These are phyloP conservation scores for Phytopythium vexans DNA, from an alignment of 352 stramenopile genomes.

Conservation along the genomic window DNA sequence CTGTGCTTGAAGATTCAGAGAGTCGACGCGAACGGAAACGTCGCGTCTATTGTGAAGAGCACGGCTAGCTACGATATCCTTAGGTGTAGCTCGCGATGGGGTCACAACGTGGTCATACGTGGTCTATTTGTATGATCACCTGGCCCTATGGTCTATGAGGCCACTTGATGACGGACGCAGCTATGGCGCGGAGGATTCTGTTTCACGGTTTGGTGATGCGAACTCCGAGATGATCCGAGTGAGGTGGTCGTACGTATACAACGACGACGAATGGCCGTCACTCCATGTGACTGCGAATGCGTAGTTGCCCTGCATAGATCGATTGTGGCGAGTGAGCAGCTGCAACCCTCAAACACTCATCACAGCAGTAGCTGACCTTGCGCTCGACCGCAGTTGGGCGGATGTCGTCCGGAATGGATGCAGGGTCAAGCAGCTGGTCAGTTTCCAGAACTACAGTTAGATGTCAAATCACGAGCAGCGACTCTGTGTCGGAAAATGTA, in stretches of 20 bases:
- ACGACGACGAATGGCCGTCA: constrained; percentile 94
- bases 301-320: constrained; percentile 93
- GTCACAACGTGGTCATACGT: no score
- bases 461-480: background rate
- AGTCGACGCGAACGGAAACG: no score
- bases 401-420: constrained; percentile 73
- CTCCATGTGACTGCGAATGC: constrained; percentile 96
- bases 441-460: background rate
- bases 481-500: constrained; percentile 11
- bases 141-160: no score
- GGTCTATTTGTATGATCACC: no score
- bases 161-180: no score
- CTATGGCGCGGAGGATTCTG: no score
- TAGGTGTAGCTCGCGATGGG: no score
- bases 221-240: constrained; percentile 55
- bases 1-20: no score
- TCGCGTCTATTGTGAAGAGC: no score
- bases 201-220: background rate
- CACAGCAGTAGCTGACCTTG: constrained; percentile 37
- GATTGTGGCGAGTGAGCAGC: background rate
- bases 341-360: background rate
- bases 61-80: no score
- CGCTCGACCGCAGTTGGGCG: constrained; percentile 77
- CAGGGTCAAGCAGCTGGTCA: constrained; percentile 63
- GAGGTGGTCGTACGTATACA: constrained; percentile 95